Evolutionary conservation across 768 basidiomycete genomes (phyloP).

Genomic region (Trametes punicea): DNA sequence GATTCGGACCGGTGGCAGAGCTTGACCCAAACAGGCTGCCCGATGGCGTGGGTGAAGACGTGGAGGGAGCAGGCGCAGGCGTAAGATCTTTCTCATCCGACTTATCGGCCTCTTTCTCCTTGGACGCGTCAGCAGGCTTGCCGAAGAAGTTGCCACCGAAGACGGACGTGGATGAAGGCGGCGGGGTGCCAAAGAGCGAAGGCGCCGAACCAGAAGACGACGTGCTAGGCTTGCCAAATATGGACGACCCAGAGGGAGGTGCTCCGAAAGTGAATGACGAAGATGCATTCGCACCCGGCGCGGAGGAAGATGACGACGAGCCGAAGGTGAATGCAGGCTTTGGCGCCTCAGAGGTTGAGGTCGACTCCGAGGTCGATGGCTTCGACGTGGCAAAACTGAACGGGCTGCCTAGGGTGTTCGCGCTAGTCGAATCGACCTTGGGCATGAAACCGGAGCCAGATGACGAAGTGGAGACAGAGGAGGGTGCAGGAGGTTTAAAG

Average conservation of each 20-base stretch:
- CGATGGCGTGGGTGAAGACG: not conserved
- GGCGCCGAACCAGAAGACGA: conserved; percentile 2
- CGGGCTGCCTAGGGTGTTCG: conserved; percentile 10
- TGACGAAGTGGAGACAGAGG: not conserved
- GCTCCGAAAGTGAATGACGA: conserved; percentile 10
- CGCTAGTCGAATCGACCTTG: not conserved
- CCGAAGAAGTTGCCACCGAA: conserved; percentile 14
- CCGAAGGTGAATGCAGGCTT: conserved; percentile 32
- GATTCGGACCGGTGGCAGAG: not conserved
- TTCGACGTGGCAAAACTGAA: conserved; percentile 14
- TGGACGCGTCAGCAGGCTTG: conserved; percentile 9
- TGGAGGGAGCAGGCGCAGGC: not conserved
- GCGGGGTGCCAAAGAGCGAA: conserved; percentile 10
- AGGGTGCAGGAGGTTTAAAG: conserved; percentile 30
- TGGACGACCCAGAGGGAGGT: not conserved
- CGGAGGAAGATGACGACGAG: conserved; percentile 1
- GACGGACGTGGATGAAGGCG: conserved; percentile 2
- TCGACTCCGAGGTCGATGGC: not conserved
- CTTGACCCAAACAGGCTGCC: conserved; percentile 16
- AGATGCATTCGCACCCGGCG: conserved; percentile 8
- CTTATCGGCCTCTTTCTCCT: conserved; percentile 11
- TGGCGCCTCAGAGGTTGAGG: conserved; percentile 20
- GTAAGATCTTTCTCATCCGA: not conserved
- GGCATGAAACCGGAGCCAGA: conserved; percentile 6
- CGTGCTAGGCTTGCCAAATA: not conserved